A percentile compares a stretch with the other conserved stretches of the same genome.
Conservation (phyloP, 129 eudicot species). For the Rutidosis leptorrhynchoides region DNA sequence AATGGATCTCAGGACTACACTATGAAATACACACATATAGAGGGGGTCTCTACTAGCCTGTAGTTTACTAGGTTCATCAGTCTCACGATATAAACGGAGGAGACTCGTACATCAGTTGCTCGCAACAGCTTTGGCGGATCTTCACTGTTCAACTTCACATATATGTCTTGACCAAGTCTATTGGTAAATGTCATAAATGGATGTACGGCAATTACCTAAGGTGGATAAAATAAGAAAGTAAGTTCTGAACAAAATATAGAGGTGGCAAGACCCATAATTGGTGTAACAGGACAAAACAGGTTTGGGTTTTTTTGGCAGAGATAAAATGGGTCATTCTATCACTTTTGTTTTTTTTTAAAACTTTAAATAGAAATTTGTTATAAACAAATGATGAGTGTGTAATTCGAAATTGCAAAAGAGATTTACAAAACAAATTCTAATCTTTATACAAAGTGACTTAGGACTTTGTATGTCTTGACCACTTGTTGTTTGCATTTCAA, state of each 20-base stretch:
- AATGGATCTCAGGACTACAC: too few species aligned
- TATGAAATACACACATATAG: neutral
- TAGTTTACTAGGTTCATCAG: constrained; percentile 55
- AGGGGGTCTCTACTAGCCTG: constrained; percentile 51
- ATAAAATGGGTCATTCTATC: too few species aligned
- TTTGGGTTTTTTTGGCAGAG: neutral
- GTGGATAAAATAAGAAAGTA: constrained; percentile 15
- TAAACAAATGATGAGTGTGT: neutral
- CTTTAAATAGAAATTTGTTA: neutral
- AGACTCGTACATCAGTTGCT: constrained; percentile 73
- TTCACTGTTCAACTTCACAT: constrained; percentile 67
- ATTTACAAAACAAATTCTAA: neutral
- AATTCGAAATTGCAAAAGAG: neutral
- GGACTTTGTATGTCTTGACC: constrained; percentile 40
- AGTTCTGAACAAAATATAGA: constrained; percentile 13
- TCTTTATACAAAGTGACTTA: neutral
- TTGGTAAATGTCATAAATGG: constrained; percentile 90
- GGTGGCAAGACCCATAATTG: neutral
- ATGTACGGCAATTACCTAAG: constrained; percentile 70
- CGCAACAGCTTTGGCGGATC: constrained; percentile 72
- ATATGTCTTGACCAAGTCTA: constrained; percentile 77
- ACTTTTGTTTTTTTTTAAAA: too few species aligned
- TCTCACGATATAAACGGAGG: constrained; percentile 64
- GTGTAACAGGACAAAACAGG: neutral
- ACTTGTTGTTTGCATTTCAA: constrained; percentile 80